Evolutionary conservation across 2,329 filamentous ascomycete genomes (phyloP).

Genomic region (Thielaviopsis musarum): DNA sequence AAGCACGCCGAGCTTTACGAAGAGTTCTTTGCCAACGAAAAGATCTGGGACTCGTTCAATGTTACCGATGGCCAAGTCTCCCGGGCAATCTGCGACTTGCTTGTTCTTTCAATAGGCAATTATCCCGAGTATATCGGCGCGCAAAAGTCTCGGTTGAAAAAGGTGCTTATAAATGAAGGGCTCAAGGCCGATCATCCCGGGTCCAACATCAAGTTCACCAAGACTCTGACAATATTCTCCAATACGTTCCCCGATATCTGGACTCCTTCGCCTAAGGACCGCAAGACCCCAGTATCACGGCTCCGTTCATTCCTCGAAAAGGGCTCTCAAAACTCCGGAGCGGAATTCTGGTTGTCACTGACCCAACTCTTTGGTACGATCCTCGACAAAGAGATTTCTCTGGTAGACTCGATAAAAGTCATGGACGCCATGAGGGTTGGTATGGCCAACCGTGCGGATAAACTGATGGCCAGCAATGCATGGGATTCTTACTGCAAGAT

Average conservation of each 20-base stretch:
- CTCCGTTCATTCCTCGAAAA: conserved; percentile 60
- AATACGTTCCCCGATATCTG: conserved; percentile 50
- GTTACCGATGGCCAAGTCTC: conserved; percentile 39
- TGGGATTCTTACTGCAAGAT: conserved; percentile 62
- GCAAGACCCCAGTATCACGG: conserved; percentile 35
- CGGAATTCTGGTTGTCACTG: conserved; percentile 57
- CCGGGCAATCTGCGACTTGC: conserved; percentile 33
- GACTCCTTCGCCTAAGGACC: conserved; percentile 27
- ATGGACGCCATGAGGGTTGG: conserved; percentile 53
- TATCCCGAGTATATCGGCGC: conserved; percentile 29
- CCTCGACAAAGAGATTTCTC: conserved; percentile 25
- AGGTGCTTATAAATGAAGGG: conserved; percentile 52
- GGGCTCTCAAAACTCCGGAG: conserved; percentile 64
- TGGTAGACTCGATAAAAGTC: conserved; percentile 40
- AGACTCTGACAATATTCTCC: conserved; percentile 51
- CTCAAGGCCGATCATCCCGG: conserved; percentile 56
- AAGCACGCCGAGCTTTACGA: conserved; percentile 48
- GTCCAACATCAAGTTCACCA: conserved; percentile 56
- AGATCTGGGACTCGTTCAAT: conserved; percentile 50
- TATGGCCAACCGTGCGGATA: conserved; percentile 58
- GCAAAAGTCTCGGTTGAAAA: conserved; percentile 34
- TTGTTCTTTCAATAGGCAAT: conserved; percentile 31
- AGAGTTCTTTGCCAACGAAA: conserved; percentile 46
- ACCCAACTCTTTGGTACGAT: conserved; percentile 45
- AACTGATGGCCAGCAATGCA: conserved; percentile 48